phyloP scores from a whole-genome alignment of 768 basidiomycete species.

The Cystobasidium tubakii region DNA sequence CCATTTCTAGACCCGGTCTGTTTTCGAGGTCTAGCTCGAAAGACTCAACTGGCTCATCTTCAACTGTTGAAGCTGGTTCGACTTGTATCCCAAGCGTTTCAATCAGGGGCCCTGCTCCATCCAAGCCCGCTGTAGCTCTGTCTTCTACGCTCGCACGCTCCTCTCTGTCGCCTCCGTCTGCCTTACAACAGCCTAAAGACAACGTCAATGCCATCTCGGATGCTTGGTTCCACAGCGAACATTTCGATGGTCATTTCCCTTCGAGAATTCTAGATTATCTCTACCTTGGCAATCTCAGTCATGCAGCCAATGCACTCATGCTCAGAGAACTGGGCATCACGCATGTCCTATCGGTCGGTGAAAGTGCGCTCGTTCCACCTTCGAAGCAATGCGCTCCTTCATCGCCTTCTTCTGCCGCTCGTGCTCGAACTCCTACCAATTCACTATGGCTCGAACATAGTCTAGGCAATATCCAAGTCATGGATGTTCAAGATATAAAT shows the following conservation, averaged over 20 bases:
- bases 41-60: background rate
- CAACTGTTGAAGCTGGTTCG: background rate
- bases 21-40: constrained; percentile 20
- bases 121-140: background rate
- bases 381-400: constrained; percentile 42
- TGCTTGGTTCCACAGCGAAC: constrained; percentile 87
- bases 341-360: constrained; percentile 93
- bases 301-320: constrained; percentile 92
- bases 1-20: constrained; percentile 24
- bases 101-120: constrained; percentile 1
- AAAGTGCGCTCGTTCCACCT: constrained; percentile 82
- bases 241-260: constrained; percentile 94
- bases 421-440: constrained; percentile 50
- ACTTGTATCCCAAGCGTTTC: background rate
- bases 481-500: constrained; percentile 64
- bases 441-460: constrained; percentile 81
- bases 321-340: constrained; percentile 91
- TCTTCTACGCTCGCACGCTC: background rate
- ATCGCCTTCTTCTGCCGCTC: constrained; percentile 25
- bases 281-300: constrained; percentile 60
- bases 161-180: constrained; percentile 20
- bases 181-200: background rate
- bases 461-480: constrained; percentile 79
- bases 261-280: constrained; percentile 85
- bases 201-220: constrained; percentile 58